Percentiles rank a stretch among this genome's conserved stretches.
Conservation (phyloP, 805 yeast species). For the Kodamaea kaohsiungensis region DNA sequence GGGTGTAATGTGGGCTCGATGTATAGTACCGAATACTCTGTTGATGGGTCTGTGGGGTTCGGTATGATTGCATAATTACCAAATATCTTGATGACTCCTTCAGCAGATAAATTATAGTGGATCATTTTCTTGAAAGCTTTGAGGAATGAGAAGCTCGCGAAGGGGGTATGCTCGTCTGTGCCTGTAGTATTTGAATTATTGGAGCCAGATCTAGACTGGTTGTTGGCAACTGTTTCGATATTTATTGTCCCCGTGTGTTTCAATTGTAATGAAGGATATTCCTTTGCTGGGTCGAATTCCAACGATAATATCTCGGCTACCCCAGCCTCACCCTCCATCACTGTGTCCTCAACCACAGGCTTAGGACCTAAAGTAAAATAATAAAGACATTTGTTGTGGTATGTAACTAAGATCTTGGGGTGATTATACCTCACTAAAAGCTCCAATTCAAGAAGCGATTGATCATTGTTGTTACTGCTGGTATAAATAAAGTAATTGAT, state of each 20-base stretch:
- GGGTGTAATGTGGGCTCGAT: conserved; percentile 40
- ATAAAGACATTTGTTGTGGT: conserved; percentile 42
- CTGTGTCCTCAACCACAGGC: neutral
- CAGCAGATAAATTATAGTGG: conserved; percentile 31
- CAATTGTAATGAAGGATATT: conserved; percentile 26
- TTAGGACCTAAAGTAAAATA: conserved; percentile 33
- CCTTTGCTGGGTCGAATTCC: conserved; percentile 17
- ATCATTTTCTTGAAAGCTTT: conserved; percentile 43
- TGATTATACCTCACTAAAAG: conserved; percentile 34
- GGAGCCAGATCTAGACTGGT: neutral
- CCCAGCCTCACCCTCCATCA: conserved; percentile 7
- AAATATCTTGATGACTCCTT: conserved; percentile 29
- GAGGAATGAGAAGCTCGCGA: conserved; percentile 36
- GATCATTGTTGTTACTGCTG: conserved; percentile 32
- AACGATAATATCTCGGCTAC: conserved; percentile 5
- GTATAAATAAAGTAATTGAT: conserved; percentile 33
- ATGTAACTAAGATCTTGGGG: conserved; percentile 41
- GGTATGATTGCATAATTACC: conserved; percentile 38
- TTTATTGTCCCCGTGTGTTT: conserved; percentile 23
- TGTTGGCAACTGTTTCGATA: conserved; percentile 17
- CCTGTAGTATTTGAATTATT: conserved; percentile 3
- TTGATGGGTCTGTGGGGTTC: conserved; percentile 9
- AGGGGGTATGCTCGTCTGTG: conserved; percentile 30
- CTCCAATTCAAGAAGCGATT: conserved; percentile 41
- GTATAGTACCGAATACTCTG: conserved; percentile 21